Base-by-base conservation (phyloP, 2,329 filamentous ascomycete genomes). In the Apiospora rasikravindrae region DNA sequence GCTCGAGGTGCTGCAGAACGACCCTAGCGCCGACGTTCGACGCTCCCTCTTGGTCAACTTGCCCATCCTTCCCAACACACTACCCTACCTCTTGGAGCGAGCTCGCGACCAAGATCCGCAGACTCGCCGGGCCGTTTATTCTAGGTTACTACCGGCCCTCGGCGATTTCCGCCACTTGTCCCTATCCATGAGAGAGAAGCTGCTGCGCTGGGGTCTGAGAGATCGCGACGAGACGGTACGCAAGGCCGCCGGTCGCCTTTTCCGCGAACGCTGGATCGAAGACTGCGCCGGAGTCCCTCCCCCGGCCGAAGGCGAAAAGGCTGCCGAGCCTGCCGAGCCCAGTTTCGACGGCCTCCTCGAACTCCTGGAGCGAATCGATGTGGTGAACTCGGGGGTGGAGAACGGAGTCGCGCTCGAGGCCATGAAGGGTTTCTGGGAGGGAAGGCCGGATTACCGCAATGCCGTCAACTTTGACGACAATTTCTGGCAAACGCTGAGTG, bases 261-360 rank as follows among this genome's bases (percentile, higher is more conserved):
- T 99, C 84, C 91, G 93, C 73, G 95, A 98, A 79, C 90, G 94
- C n/a, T 99, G 96, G 96, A 96, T 99, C 73, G 96, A 98, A 79
- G 94, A 98, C 79, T 98, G 95, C 77, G 95, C 93, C 7, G 92
- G 92, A 2, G 86, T 89, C 1, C 85, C 87, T 10, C 88, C 91
- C 49, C 88, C 89, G 68, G 86, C 87, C 24, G 89, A 90, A 51
- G 84, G 88, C 13, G 88, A 88, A 42, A 87, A 88, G 67, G 86
- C 88, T 6, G 83, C 83, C 22, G 87, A 90, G 72, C 83, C 89
- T 7, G 87, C 89, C 0, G 87, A 88, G 0, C 93, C 93, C 0
- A 96, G 88, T 73, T 88, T 96, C 13, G 92, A 96, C n/a, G 95
- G 93, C 0, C 86, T 99, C 7, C 88, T 96, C 3, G 96, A 99